Base-by-base conservation (phyloP, 768 basidiomycete species). In the Gloeopeniophorella convolvens region DNA sequence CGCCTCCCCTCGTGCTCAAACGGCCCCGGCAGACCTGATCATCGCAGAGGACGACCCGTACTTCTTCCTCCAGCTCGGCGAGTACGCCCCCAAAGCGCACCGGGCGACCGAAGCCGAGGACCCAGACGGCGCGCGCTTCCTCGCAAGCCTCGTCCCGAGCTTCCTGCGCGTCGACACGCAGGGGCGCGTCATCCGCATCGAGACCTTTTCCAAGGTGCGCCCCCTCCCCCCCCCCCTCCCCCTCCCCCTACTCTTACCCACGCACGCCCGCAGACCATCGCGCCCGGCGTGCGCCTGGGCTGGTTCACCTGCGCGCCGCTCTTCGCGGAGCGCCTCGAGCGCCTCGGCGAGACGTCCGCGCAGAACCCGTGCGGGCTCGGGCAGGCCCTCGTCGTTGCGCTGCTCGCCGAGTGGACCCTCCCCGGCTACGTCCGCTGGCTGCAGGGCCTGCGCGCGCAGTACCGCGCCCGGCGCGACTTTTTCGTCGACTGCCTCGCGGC, bases 41-140 rank as follows among this genome's bases (percentile, higher is more conserved):
- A 88, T 88, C 51, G 79, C 85, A 46, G 87, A 90, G 69, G 88
- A 91, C 58, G 88, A 89, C 65, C 88, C 89, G 3, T 89, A 89
- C 65, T 82, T 78, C 65, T 85, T 87, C 68, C 69, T 89, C 20
- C 85, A 88, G 62, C 67, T 79, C 54, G 77, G 75, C 0, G 54
- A 66, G 2, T 88, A 84, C 63, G 60, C 71, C 6, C 74, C 71
- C 5, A 76, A 76, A 52, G 54, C 58, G 24, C 65, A 65, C 26
- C 71, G 68, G 18, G 53, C 52, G 46, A 45, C 40, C 3, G 45
- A 42, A 18, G 47, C 48, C n/a, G 43, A 51, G 26, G 36, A 34
- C 32, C 9, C 49, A 23, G 74, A 72, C 27, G 70, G 72, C 20
- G 72, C 71, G 30, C 62, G 59, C 36, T 85, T 73, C 63, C 58